These are phyloP conservation scores for Phytophthora multivora DNA, from an alignment of 352 stramenopile species.

Conservation along the genomic window DNA sequence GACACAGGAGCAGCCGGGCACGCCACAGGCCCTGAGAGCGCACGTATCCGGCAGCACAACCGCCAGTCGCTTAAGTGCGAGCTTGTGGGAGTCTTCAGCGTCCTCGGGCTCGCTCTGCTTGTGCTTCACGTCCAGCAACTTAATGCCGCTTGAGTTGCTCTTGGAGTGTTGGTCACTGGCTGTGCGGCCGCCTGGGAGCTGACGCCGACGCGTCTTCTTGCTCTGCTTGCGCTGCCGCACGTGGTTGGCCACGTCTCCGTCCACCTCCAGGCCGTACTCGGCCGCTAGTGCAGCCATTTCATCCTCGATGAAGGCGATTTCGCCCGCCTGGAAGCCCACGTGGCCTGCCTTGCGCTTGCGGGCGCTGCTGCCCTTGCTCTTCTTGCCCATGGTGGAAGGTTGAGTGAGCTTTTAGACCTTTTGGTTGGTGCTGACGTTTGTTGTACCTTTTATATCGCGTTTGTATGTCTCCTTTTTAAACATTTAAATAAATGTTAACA, in stretches of 20 bases:
- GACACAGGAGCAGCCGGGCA: constrained; percentile 66
- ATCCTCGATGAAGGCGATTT: constrained; percentile 88
- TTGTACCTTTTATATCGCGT: not conserved
- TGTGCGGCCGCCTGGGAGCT: constrained; percentile 1
- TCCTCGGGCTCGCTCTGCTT: constrained; percentile 24
- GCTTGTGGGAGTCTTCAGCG: constrained; percentile 42
- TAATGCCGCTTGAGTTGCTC: not conserved
- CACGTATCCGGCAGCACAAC: constrained; percentile 64
- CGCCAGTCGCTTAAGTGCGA: constrained; percentile 45
- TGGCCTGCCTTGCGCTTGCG: constrained; percentile 77
- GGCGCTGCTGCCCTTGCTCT: constrained; percentile 14
- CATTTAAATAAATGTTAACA: too few species aligned
- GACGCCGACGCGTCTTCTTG: constrained; percentile 37
- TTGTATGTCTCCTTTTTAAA: not conserved
- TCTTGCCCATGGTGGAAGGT: constrained; percentile 20
- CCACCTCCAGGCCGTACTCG: constrained; percentile 79
- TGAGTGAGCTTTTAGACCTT: not conserved
- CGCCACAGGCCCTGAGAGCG: constrained; percentile 52
- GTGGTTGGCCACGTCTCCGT: constrained; percentile 65
- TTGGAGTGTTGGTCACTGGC: not conserved
- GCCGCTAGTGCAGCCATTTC: constrained; percentile 80
- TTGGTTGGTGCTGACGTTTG: constrained; percentile 5
- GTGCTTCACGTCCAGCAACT: constrained; percentile 14
- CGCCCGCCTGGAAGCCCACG: constrained; percentile 70
- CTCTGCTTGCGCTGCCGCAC: constrained; percentile 66